Base-by-base conservation (phyloP, 179 eudicot genomes). In the Corrigiola litoralis region DNA sequence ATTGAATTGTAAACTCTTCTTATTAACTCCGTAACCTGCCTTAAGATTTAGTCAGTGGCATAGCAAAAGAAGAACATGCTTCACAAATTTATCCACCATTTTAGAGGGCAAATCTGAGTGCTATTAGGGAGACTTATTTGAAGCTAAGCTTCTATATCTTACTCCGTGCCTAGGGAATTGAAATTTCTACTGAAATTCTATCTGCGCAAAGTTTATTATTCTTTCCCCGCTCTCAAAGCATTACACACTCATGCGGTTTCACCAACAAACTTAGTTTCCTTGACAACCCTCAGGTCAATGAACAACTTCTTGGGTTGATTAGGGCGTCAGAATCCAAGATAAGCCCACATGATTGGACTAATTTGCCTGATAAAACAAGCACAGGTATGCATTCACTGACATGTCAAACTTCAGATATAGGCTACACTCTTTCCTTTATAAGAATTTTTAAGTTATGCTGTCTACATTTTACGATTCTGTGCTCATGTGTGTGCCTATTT, bases 331-430 rank as follows among this genome's bases (percentile, higher is more conserved):
- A 84, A 63, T 65, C 69, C 32, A 80, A 77, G 72, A 71, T 76
- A 44, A 85, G 75, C 77, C 79, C 87, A 25, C 65, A 52, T 40
- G 95, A 94, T 34, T 94, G 99, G 99, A 82, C 97, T 50, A 94
- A 91, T 74, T 63, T 91, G 34, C 78, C 91, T 33, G 71, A 48
- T 63, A 78, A 71, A 69, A 85, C 71, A 53, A 64, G 70, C 61
- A 52, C 85, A 63, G 97, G 99, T 87, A 84, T 61, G 84, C 62
- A 21, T 12, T 27, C 54, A 18, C 13, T 25, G 21, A 13, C n/a
- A 12, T 11, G 50, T 50, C 53, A 12, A 42, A 27, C 33, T 7
- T 24, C 13, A 7, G 9, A 14, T 14, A 38, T 38, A 7, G 13
- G 42, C 13, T 14, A 38, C 42, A n/a, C n/a, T n/a, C n/a, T n/a